A percentile compares a stretch with the other conserved stretches of the same genome.
phyloP scores from a whole-genome alignment of 2,329 filamentous ascomycete species.

The Beauveria rudraprayagi region DNA sequence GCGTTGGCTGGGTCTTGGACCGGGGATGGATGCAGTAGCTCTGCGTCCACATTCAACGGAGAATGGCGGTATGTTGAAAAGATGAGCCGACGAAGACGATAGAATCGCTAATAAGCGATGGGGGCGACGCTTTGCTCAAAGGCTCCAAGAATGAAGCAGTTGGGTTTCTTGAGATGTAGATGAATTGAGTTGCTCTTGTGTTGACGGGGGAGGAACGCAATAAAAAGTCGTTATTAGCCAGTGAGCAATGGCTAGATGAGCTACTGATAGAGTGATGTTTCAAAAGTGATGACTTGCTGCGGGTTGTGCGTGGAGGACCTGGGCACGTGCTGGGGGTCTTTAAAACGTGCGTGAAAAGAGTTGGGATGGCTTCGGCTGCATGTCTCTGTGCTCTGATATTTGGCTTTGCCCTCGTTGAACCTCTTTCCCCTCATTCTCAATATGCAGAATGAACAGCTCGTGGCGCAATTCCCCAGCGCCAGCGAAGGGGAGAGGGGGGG shows the following conservation, averaged over 20 bases:
- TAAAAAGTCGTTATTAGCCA: not conserved
- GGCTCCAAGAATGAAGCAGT: not conserved
- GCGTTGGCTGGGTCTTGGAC: not conserved
- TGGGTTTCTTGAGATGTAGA: too few species aligned
- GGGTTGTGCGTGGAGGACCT: not conserved
- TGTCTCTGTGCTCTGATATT: not conserved
- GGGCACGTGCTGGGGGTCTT: not conserved
- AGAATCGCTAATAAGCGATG: not conserved
- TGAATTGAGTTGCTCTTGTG: too few species aligned
- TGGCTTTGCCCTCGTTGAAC: too few species aligned
- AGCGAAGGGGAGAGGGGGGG: not conserved
- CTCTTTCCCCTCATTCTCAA: too few species aligned
- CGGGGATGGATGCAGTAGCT: constrained; percentile 4
- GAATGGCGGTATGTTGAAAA: not conserved
- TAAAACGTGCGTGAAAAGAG: not conserved
- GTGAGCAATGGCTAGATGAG: not conserved
- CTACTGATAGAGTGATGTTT: not conserved
- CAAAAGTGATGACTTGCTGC: not conserved
- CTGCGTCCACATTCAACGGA: not conserved
- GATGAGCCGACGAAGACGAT: not conserved
- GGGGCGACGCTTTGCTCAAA: not conserved
- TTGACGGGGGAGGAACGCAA: not conserved
- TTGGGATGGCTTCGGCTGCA: not conserved
- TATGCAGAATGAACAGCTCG: not conserved
- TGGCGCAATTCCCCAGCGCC: not conserved